Evolutionary conservation across 2,329 filamentous ascomycete species (phyloP).

Genomic region (Penicillium sp.): DNA sequence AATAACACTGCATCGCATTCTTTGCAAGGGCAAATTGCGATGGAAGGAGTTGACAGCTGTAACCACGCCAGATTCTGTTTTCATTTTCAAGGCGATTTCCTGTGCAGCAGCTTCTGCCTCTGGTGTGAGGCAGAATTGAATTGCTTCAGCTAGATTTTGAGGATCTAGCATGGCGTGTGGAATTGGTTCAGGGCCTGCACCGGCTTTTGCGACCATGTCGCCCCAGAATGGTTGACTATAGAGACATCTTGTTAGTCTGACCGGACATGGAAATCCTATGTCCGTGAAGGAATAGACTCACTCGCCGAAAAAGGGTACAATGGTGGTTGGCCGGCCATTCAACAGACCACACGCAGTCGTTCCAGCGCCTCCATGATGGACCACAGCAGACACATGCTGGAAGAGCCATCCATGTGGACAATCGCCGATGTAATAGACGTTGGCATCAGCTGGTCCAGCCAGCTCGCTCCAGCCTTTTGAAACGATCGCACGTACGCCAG

Average conservation of each 20-base stretch:
- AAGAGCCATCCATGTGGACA: constrained; percentile 67
- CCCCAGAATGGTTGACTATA: constrained; percentile 61
- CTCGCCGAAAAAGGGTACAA: constrained; percentile 66
- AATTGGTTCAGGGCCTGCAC: constrained; percentile 58
- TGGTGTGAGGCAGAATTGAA: constrained; percentile 51
- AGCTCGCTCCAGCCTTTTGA: constrained; percentile 62
- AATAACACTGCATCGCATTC: constrained; percentile 36
- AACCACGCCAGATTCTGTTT: constrained; percentile 49
- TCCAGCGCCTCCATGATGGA: constrained; percentile 66
- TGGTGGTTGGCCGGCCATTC: constrained; percentile 58
- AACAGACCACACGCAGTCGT: constrained; percentile 63
- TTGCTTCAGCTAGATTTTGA: constrained; percentile 54
- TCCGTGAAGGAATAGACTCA: constrained; percentile 21
- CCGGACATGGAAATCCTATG: not conserved
- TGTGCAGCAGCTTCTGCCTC: constrained; percentile 46
- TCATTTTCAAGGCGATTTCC: constrained; percentile 48
- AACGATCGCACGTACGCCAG: constrained; percentile 60
- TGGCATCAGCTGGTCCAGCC: constrained; percentile 41
- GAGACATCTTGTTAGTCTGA: not conserved
- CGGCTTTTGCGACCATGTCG: constrained; percentile 56
- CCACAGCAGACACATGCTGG: constrained; percentile 59
- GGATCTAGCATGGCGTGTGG: constrained; percentile 54
- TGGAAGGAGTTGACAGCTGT: constrained; percentile 55
- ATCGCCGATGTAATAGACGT: constrained; percentile 60
- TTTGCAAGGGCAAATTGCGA: constrained; percentile 36